Evolutionary conservation across 257 asterid species (phyloP).

Genomic region (Nicotiana otophora): DNA sequence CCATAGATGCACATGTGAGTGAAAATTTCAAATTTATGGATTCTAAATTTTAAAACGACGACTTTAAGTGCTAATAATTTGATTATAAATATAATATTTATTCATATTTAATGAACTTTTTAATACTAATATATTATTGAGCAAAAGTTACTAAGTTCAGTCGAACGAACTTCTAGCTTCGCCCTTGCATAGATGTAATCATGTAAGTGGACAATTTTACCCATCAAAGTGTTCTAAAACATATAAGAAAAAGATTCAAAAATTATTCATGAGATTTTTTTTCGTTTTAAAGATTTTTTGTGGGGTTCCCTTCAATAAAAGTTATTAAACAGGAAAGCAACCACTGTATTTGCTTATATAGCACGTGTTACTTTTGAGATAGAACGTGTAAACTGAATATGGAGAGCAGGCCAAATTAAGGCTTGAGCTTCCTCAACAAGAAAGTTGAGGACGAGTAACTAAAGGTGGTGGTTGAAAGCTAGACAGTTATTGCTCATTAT

Average conservation of each 20-base stretch:
- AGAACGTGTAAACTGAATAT: not conserved
- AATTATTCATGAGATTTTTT: not conserved
- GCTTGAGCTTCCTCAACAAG: not conserved
- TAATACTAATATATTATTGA: too few relatives aligned
- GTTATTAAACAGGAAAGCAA: not conserved
- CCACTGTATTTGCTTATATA: not conserved
- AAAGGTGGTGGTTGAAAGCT: conserved; percentile 17
- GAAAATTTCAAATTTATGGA: too few relatives aligned
- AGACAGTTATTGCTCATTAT: conserved; percentile 4
- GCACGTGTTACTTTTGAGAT: not conserved
- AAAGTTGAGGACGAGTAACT: not conserved
- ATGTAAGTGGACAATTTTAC: not conserved
- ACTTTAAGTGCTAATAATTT: too few relatives aligned
- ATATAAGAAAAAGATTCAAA: not conserved
- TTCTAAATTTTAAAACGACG: too few relatives aligned
- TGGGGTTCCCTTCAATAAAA: not conserved
- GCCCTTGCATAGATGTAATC: too few relatives aligned
- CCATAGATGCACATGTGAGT: too few relatives aligned
- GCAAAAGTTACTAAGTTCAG: too few relatives aligned
- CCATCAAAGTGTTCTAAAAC: not conserved
- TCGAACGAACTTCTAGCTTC: too few relatives aligned
- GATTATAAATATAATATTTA: too few relatives aligned
- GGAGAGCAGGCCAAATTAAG: not conserved
- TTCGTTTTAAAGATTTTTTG: not conserved
- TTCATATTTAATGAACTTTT: too few relatives aligned